A percentile compares a stretch with the other conserved stretches of the same genome.
Evolutionary conservation across 345 rosid genomes (phyloP).

Genomic region (Mallotus nudiflorus): DNA sequence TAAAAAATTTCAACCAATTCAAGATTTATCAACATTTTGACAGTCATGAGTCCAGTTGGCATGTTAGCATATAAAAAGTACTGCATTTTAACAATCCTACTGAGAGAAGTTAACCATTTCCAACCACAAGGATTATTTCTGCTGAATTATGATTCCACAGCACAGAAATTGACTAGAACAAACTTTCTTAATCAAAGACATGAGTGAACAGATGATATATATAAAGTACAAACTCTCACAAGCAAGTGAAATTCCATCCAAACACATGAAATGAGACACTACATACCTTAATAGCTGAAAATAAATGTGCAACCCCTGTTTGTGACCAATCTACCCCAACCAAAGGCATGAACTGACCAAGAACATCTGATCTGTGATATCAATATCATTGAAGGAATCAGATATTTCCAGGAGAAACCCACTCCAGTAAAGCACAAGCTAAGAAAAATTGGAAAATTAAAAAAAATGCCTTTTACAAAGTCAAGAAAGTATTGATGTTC

Average conservation of each 20-base stretch:
- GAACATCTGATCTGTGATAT: constrained; percentile 83
- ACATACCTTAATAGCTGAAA: constrained; percentile 88
- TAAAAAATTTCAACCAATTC: background rate
- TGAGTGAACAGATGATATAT: background rate
- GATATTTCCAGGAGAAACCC: constrained; percentile 15
- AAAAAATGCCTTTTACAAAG: background rate
- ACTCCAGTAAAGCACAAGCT: constrained; percentile 1
- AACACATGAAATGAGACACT: constrained; percentile 10
- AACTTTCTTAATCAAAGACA: background rate
- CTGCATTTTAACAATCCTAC: background rate
- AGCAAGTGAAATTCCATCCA: background rate
- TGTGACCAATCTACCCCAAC: constrained; percentile 97
- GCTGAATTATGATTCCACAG: background rate
- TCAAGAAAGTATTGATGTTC: constrained; percentile 1
- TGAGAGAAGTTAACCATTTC: background rate
- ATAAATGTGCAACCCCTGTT: constrained; percentile 90
- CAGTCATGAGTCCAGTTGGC: constrained; percentile 1
- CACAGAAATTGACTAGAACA: constrained; percentile 2
- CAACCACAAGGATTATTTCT: background rate
- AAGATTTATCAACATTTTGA: background rate
- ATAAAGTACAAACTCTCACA: background rate
- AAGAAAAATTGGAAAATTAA: background rate
- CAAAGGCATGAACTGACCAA: constrained; percentile 98
- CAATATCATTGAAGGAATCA: constrained; percentile 15
- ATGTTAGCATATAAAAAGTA: background rate